Conservation (phyloP, 2,329 filamentous ascomycete genomes). For the Alternaria arborescens region DNA sequence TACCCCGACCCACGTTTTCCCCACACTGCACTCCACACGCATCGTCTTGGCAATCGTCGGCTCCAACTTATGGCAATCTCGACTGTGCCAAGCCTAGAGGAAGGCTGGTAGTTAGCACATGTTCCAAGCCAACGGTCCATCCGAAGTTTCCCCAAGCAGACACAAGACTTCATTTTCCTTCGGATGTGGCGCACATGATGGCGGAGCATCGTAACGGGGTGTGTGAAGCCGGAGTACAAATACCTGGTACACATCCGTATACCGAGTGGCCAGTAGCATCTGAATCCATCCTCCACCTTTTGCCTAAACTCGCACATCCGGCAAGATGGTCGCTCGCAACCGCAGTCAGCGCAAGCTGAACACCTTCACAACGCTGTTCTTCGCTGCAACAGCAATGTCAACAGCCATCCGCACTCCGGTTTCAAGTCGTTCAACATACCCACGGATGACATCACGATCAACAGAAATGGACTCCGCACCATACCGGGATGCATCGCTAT, state of each 20-base stretch:
- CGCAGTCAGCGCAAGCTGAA: constrained; percentile 22
- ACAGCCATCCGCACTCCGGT: constrained; percentile 19
- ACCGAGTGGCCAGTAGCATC: neutral
- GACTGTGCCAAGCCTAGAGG: neutral
- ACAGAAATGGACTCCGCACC: constrained; percentile 29
- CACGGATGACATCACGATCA: constrained; percentile 11
- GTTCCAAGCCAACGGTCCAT: neutral
- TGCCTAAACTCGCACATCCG: constrained; percentile 7
- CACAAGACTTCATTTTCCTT: constrained; percentile 5
- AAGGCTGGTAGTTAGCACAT: neutral
- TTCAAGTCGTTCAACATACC: constrained; percentile 4
- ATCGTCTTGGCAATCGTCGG: constrained; percentile 20
- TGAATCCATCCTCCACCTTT: neutral
- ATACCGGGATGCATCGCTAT: constrained; percentile 51
- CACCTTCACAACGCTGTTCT: constrained; percentile 22
- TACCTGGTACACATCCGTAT: constrained; percentile 9
- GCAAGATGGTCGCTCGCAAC: constrained; percentile 20
- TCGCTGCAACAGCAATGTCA: constrained; percentile 25
- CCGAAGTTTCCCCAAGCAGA: constrained; percentile 16
- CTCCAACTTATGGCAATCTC: constrained; percentile 1
- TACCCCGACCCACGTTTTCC: constrained; percentile 9
- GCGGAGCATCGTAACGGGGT: constrained; percentile 5
- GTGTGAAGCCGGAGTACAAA: constrained; percentile 17
- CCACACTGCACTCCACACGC: constrained; percentile 26
- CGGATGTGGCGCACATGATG: constrained; percentile 12